Percentiles rank a stretch among this genome's conserved stretches.
Evolutionary conservation across 1,139 yeast genomes (phyloP).

Genomic region (Geotrichum reessii): DNA sequence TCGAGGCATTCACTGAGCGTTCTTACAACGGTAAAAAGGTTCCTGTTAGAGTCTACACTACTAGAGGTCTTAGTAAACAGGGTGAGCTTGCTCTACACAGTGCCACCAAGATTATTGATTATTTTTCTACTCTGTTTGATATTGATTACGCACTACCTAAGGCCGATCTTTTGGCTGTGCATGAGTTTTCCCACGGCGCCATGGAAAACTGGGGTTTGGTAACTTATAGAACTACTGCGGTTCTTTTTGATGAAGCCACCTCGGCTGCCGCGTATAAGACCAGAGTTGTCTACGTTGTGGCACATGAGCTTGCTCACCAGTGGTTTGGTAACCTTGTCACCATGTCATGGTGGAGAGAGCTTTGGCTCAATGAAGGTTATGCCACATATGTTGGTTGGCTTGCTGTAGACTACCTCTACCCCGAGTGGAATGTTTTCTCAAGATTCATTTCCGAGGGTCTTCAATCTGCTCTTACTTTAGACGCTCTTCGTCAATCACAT

Average conservation of each 20-base stretch:
- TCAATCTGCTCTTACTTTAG: conserved; percentile 66
- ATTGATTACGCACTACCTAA: conserved; percentile 65
- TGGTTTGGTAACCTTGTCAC: conserved; percentile 92
- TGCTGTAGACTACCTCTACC: conserved; percentile 69
- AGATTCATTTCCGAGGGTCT: conserved; percentile 61
- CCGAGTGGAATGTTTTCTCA: conserved; percentile 85
- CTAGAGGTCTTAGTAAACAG: conserved; percentile 58
- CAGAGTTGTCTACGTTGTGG: conserved; percentile 81
- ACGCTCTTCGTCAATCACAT: conserved; percentile 73
- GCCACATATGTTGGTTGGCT: conserved; percentile 90
- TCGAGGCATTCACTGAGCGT: conserved; percentile 44
- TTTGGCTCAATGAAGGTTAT: conserved; percentile 88
- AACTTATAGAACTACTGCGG: conserved; percentile 74
- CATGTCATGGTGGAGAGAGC: conserved; percentile 94
- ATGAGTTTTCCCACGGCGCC: conserved; percentile 79
- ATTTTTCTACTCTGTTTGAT: conserved; percentile 59
- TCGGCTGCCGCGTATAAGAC: conserved; percentile 64
- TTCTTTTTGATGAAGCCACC: conserved; percentile 60
- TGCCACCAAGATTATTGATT: conserved; percentile 61
- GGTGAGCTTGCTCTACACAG: conserved; percentile 61
- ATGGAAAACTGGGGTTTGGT: conserved; percentile 92
- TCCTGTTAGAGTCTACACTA: conserved; percentile 68
- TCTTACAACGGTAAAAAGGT: conserved; percentile 47
- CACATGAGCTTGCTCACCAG: conserved; percentile 88
- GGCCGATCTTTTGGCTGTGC: conserved; percentile 77